Evolutionary conservation across 2,329 filamentous ascomycete species (phyloP), one percentile per base, ranked within the genome.

Genomic region (Setomelanomma holmii): DNA sequence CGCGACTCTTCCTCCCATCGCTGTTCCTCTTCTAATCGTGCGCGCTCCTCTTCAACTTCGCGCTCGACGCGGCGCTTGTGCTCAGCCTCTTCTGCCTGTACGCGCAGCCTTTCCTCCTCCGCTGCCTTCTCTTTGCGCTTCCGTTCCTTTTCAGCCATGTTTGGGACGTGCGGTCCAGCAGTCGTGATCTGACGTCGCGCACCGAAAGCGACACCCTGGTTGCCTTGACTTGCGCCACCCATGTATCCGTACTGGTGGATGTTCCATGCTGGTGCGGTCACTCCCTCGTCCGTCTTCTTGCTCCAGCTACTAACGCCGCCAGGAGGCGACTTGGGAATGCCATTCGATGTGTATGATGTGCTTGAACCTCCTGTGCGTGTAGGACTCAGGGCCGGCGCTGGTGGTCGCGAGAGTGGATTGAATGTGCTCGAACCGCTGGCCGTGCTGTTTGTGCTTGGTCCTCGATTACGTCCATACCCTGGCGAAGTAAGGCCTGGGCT

Each of bases 201-300:
- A 49, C 95, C 95, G 75, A 98, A 98, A 10, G 90, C 86, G 63
- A 99, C 91, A 16, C 95, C 95, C 56, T 97, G 86, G 66, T 96
- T 98, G 3, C 91, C 93, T 74, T 99, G 95, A 68, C 91, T 97
- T 21, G 95, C 95, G 42, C 95, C 95, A 51, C 95, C 95, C 89
- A 98, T 95, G 76, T 97, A 99, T 6, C 95, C 75, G 71, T 99
- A 99, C 72, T 99, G 95, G 51, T 93, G 89, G 64, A 98, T 98
- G 72, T 98, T 99, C 95, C 95, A 99, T 1, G 95, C 95, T 0
- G 95, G 95, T 21, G 88, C 83, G 1, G 93, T 97, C 39, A 82
- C 83, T 14, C 85, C 85, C 74, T 97, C 90, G 63, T 97, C 91
- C 49, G 85, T 84, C 74, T 84, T 90, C 73, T 86, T 96, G 75